Base-by-base conservation (phyloP, 2,329 filamentous ascomycete genomes). In the Monilinia aucupariae region DNA sequence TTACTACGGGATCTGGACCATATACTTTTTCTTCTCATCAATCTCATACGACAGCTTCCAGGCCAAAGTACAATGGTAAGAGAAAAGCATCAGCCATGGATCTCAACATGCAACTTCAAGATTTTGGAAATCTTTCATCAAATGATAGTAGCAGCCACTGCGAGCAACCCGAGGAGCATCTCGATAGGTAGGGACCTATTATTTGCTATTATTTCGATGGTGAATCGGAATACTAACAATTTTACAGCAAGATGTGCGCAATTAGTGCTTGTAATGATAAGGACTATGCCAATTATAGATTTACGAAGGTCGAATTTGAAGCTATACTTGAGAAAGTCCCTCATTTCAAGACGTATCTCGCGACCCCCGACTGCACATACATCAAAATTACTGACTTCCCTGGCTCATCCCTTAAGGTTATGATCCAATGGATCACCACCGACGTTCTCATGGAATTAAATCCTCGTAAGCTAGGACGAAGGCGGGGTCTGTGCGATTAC, bases 121-220 rank as follows among this genome's bases (percentile, higher is more conserved):
- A 3, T 20, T 20, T 13, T 9, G 8, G 20, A 10, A 15, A 20
- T 7, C 17, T 17, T 43, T 15, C 17, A 2, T 9, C 37, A 13
- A 22, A 32, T 2, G 4, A 8, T 8, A 55, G 7, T 5, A 55
- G 30, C 37, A 39, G 52, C 13, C n/a, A 5, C 20, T 17, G 37
- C 17, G 37, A n/a, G 10, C 4, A 43, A 7, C 43, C 27, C 7
- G 52, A 55, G 17, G 52, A 32, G 34, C 34, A 9, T 2, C 25
- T 27, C 3, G 25, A 54, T 3, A 3, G 43, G 52, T 30, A n/a
- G 43, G 25, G 8, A 10, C 0, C 13, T 30, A n/a, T 7, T 30
- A 17, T 8, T 2, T 17, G 10, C 37, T 15, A 0, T 4, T 30
- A 1, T 7, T 43, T 30, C 1, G 3, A 7, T 3, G 1, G 1